These are phyloP conservation scores for Trametes maxima DNA, from an alignment of 768 basidiomycete genomes.

Conservation along the genomic window DNA sequence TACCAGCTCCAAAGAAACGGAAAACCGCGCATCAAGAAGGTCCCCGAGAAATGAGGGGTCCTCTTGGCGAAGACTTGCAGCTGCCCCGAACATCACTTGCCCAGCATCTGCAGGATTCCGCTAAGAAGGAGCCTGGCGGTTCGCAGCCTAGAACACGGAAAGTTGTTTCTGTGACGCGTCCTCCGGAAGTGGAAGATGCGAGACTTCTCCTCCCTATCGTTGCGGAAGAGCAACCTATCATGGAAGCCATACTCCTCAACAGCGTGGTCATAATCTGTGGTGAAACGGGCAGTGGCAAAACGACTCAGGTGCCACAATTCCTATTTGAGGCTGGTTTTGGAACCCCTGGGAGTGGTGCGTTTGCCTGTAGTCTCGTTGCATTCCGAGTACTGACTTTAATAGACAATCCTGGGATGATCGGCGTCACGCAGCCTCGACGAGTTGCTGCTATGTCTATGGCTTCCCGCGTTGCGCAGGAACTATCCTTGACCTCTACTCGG, in stretches of 20 bases:
- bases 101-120: constrained; percentile 42
- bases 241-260: constrained; percentile 88
- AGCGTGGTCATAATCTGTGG: constrained; percentile 87
- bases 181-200: constrained; percentile 71
- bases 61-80: constrained; percentile 71
- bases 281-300: constrained; percentile 98
- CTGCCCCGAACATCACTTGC: constrained; percentile 71
- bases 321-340: constrained; percentile 98
- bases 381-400: constrained; percentile 9
- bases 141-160: constrained; percentile 32
- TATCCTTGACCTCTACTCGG: constrained; percentile 77
- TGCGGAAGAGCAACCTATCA: constrained; percentile 90
- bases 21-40: constrained; percentile 39
- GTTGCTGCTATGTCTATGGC: constrained; percentile 99
- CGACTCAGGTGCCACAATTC: constrained; percentile 97
- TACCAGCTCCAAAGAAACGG: constrained; percentile 48
- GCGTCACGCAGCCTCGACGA: constrained; percentile 94
- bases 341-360: constrained; percentile 72
- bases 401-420: constrained; percentile 99
- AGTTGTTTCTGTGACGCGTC: constrained; percentile 59
- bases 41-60: constrained; percentile 64
- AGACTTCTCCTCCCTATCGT: constrained; percentile 85
- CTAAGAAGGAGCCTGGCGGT: constrained; percentile 10
- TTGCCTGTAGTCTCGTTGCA: background rate
- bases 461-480: constrained; percentile 86